These are phyloP conservation scores for Plasmodium vinckei DNA, from an alignment of 169 alveolate species.

Conservation along the genomic window DNA sequence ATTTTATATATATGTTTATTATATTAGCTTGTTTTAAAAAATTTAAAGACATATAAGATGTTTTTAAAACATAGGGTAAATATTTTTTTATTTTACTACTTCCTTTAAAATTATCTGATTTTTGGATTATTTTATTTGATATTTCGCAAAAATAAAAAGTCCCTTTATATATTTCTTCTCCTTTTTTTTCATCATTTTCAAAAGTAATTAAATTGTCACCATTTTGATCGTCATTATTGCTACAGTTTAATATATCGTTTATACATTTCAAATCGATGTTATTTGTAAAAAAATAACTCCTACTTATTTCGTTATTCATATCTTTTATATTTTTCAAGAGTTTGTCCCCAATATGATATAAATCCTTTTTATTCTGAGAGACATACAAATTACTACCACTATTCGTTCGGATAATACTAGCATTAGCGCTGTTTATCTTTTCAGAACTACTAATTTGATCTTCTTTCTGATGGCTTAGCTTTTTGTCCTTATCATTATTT, in stretches of 20 bases:
- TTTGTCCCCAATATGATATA: constrained; percentile 18
- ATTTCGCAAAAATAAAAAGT: constrained; percentile 7
- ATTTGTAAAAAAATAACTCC: constrained; percentile 23
- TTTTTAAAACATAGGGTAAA: constrained; percentile 59
- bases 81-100: constrained; percentile 18
- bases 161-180: too few species aligned
- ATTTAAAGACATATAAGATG: constrained; percentile 5
- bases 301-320: constrained; percentile 35
- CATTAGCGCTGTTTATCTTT: background rate
- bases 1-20: constrained; percentile 58
- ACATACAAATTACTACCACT: background rate
- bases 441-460: background rate
- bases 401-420: background rate
- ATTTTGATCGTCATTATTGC: background rate
- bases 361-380: constrained; percentile 8
- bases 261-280: constrained; percentile 24
- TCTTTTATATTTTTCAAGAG: constrained; percentile 22
- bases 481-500: constrained; percentile 22
- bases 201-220: background rate
- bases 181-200: background rate
- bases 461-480: constrained; percentile 10
- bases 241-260: constrained; percentile 3
- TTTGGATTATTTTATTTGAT: constrained; percentile 28
- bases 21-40: constrained; percentile 33
- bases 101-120: constrained; percentile 6